These are phyloP conservation scores for Cryptococcus sp. DNA, from an alignment of 1,284 basidiomycete species.

Conservation along the genomic window DNA sequence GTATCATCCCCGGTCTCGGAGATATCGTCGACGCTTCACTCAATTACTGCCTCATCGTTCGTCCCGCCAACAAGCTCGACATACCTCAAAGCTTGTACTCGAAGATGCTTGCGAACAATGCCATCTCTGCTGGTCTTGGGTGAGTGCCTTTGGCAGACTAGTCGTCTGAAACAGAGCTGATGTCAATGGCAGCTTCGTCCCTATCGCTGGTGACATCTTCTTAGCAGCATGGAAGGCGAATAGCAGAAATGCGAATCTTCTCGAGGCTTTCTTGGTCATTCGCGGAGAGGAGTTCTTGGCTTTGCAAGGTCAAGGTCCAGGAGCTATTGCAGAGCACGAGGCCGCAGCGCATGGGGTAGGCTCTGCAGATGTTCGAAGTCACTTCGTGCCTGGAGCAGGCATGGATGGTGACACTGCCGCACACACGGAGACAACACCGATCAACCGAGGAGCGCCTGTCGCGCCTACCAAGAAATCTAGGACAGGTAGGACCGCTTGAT, in stretches of 20 bases:
- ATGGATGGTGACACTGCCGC: conserved; percentile 6
- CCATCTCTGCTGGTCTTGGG: conserved; percentile 69
- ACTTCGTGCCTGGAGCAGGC: conserved; percentile 23
- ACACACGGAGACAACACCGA: too few relatives aligned
- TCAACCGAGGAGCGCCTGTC: too few relatives aligned
- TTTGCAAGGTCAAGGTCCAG: conserved; percentile 10
- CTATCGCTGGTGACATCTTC: conserved; percentile 74
- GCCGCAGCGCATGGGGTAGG: conserved; percentile 14
- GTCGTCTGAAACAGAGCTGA: not conserved
- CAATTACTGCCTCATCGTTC: conserved; percentile 77
- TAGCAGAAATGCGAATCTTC: conserved; percentile 70
- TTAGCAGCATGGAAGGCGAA: conserved; percentile 83
- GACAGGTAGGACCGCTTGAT: too few relatives aligned
- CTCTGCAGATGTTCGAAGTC: conserved; percentile 12
- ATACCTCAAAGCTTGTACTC: conserved; percentile 68
- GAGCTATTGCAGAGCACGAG: conserved; percentile 7
- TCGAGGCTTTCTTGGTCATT: conserved; percentile 49
- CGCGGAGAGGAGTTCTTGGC: conserved; percentile 49
- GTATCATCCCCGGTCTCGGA: conserved; percentile 50
- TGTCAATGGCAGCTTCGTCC: conserved; percentile 59
- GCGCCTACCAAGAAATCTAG: too few relatives aligned
- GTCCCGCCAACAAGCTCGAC: conserved; percentile 66
- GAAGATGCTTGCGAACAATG: conserved; percentile 79
- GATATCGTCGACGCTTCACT: conserved; percentile 49
- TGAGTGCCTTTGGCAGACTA: conserved; percentile 17